Evolutionary conservation across 169 alveolate species (phyloP), one percentile per base, ranked within the genome.

Genomic region (Babesia sp.): DNA sequence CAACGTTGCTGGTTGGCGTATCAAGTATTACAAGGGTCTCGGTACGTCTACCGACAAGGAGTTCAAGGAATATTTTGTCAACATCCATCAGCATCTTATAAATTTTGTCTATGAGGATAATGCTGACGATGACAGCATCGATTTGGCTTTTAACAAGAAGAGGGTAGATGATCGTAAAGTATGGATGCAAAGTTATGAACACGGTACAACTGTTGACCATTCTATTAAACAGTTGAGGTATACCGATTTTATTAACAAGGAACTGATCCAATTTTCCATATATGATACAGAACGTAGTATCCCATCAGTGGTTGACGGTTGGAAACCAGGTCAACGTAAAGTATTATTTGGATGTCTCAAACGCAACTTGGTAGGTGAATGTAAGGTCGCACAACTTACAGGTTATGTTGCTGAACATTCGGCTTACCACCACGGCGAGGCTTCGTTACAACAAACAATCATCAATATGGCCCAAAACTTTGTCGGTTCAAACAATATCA

Each of bases 401-500:
- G 98, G 96, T 14, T 97, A 97, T 82, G 98, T 97, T 11, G 98
- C 99, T 2, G 99, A 97, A 76, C 97, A 96, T 56, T 95, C 99
- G 11, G 99, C 99, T 26, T 98, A 98, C 91, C 99, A 98, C 84
- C 99, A 98, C 87, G 99, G 99, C 12, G 99, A 98, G 80, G 76
- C 92, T 39, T 94, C 99, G 33, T 82, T 98, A 68, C 97, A 94
- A 67, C 95, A 92, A 44, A 97, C 99, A 11, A 97, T 97, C 80
- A 95, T 98, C 20, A 98, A 97, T 59, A 95, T 98, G 99, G 99
- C 99, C 8, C 98, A 98, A 91, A 95, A 96, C 86, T 98, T 96
- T 83, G 99, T 96, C 3, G 99, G 99, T 20, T 86, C 98, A 26
- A 91, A 90, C 70, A 91, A 90, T 71, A 85, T 96, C 45, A 96